Conservation (phyloP, 805 yeast species). For the Debaryomyces maramus region DNA sequence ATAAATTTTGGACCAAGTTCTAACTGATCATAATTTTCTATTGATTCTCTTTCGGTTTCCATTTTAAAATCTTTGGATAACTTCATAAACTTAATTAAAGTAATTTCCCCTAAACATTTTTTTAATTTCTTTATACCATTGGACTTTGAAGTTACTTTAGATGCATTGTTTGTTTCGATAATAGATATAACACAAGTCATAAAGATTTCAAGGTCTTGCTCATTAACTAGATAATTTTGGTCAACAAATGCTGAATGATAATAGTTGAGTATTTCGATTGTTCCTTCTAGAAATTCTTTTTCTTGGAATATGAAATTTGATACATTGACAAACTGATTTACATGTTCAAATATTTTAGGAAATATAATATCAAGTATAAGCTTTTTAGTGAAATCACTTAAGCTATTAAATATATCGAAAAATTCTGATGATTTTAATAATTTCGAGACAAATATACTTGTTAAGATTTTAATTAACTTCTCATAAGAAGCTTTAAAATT, state of each 20-base stretch:
- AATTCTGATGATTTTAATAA: constrained; percentile 19
- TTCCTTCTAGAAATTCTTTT: constrained; percentile 23
- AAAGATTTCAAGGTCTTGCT: constrained; percentile 23
- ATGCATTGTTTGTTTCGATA: constrained; percentile 23
- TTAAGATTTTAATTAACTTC: constrained; percentile 30
- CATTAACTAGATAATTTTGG: constrained; percentile 25
- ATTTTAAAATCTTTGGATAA: background rate
- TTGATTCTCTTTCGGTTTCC: background rate
- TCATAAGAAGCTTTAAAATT: constrained; percentile 21
- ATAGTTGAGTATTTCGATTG: constrained; percentile 24
- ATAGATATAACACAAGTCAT: constrained; percentile 30
- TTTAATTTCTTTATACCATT: constrained; percentile 17
- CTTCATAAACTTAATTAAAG: constrained; percentile 25
- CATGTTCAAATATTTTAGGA: constrained; percentile 36
- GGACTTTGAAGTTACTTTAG: constrained; percentile 3
- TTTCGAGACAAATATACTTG: constrained; percentile 37
- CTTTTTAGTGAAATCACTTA: constrained; percentile 37
- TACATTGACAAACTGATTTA: constrained; percentile 31
- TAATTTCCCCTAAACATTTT: constrained; percentile 26
- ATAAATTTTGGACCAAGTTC: constrained; percentile 14
- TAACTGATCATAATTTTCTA: constrained; percentile 3
- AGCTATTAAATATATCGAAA: constrained; percentile 21
- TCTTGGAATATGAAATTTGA: constrained; percentile 39
- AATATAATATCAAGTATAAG: constrained; percentile 34
- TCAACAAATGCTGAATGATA: constrained; percentile 31